Base-by-base conservation (phyloP, 192 early-diverging fungal genomes). In the Coemansia biformis region DNA sequence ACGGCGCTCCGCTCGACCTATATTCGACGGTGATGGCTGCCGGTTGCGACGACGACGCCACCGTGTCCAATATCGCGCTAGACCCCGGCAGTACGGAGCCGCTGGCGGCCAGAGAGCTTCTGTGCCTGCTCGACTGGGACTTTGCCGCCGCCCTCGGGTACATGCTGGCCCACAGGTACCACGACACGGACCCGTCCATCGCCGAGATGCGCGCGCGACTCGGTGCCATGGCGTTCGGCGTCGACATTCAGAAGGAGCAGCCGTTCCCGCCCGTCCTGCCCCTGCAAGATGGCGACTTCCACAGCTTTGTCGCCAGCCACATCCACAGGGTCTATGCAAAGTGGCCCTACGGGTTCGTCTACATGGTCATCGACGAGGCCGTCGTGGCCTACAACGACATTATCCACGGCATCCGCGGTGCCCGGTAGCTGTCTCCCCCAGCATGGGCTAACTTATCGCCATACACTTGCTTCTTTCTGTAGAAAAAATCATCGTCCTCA, bases 351-450 rank as follows among this genome's bases (percentile, higher is more conserved):
- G 68, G 62, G 0, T 64, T 72, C 57, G 56, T 49, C 11, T 65
- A 72, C 40, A 72, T 72, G 68, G 68, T 72, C 8, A 59, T 72
- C 29, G 68, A 72, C 24, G 68, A 72, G 46, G 57, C 68, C 1
- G 57, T 65, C 7, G 48, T 50, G 0, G 52, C 55, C 5, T 72
- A 72, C 36, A 72, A 72, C 32, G 31, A 13, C n/a, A 64, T 72
- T 38, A 59, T 72, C 23, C 57, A 54, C 15, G 26, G 31, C n/a
- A 47, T 61, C 13, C 61, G 62, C n/a, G n/a, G n/a, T n/a, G n/a
- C n/a, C n/a, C n/a, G n/a, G n/a, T n/a, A n/a, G n/a, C n/a, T n/a
- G n/a, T n/a, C n/a, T n/a, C n/a, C n/a, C n/a, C n/a, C n/a, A n/a
- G n/a, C n/a, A n/a, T n/a, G n/a, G n/a, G n/a, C n/a, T n/a, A n/a